phyloP scores from a whole-genome alignment of 1,139 yeast genomes.

The Kurtzmaniella natalensis region DNA sequence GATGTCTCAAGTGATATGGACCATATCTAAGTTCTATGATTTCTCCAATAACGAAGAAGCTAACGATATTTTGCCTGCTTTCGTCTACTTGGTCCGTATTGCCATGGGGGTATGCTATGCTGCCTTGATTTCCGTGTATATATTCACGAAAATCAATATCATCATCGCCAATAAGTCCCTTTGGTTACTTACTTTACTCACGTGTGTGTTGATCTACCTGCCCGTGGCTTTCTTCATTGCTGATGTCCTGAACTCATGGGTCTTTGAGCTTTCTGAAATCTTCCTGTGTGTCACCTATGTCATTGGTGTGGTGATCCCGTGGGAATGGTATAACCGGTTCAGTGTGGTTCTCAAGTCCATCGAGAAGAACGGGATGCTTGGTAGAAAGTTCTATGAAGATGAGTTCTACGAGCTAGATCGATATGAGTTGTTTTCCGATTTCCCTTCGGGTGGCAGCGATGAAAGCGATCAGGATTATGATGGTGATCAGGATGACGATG shows the following conservation, averaged over 20 bases:
- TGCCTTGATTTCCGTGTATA: slow-evolving; percentile 57
- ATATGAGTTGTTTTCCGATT: slow-evolving; percentile 39
- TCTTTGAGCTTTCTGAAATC: slow-evolving; percentile 66
- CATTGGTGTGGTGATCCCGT: slow-evolving; percentile 70
- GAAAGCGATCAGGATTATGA: too few relatives aligned
- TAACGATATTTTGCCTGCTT: slow-evolving; percentile 67
- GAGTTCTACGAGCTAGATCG: slow-evolving; percentile 46
- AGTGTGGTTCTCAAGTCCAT: slow-evolving; percentile 56
- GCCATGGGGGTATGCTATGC: slow-evolving; percentile 72
- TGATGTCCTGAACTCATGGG: slow-evolving; percentile 71
- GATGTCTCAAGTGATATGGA: slow-evolving; percentile 67
- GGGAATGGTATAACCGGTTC: slow-evolving; percentile 86
- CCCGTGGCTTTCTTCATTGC: slow-evolving; percentile 76
- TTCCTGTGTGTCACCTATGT: slow-evolving; percentile 70
- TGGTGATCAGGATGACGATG: slow-evolving; percentile 18
- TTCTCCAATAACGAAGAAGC: slow-evolving; percentile 36
- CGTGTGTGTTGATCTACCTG: slow-evolving; percentile 55
- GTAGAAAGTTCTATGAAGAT: slow-evolving; percentile 74
- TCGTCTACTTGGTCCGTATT: slow-evolving; percentile 72
- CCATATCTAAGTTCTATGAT: slow-evolving; percentile 50
- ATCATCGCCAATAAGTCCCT: slow-evolving; percentile 48
- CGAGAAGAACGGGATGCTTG: slow-evolving; percentile 76
- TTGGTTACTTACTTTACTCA: slow-evolving; percentile 54
- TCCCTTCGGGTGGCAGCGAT: too few relatives aligned
- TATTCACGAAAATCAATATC: slow-evolving; percentile 50